Evolutionary conservation across 495 filamentous ascomycete species (phyloP), one percentile per base, ranked within the genome.

Genomic region (Penicillium verhagenii): DNA sequence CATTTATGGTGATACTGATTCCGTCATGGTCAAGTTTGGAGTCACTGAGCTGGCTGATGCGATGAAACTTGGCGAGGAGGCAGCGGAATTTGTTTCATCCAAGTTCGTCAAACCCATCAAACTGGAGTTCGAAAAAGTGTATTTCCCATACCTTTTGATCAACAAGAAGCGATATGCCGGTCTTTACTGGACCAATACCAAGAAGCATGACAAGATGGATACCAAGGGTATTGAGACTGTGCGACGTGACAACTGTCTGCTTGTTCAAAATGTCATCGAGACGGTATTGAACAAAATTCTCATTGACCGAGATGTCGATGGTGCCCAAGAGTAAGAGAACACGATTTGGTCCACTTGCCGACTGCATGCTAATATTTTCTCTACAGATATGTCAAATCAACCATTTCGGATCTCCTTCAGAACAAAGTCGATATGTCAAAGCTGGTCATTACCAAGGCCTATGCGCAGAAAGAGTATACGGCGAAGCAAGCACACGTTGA

Each of bases 81-180:
- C 94, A 2, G 86, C 94, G 4, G 78, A 84, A 23, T 94, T 70
- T 58, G 94, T 99, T 6, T 97, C 93, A 0, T 77, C 81, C 20
- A 96, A 96, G 66, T 98, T 98, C 71, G 75, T 91, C 69, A 91
- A 87, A 59, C 94, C 94, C 6, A 99, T 99, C 77, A 99, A 97
- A 74, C 82, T 99, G 16, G 94, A 99, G 67, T 99, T 99, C 75
- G 94, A 99, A 66, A 99, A 99, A 72, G 94, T 99, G 2, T 99
- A 99, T 71, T 99, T 89, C 66, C 94, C 94, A 1, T 99, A 99
- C 68, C 80, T 99, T 28, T 79, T 99, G 38, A 99, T 99, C 83
- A 99, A 99, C 83, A 99, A 99, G 75, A 99, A 99, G 80, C 88
- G 94, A 50, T 99, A 99, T 60, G 94, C 94, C 11, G 94, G 94